Percentiles rank a stretch among this genome's conserved stretches.
phyloP scores from a whole-genome alignment of 805 yeast species.

The Wickerhamiella galacta region DNA sequence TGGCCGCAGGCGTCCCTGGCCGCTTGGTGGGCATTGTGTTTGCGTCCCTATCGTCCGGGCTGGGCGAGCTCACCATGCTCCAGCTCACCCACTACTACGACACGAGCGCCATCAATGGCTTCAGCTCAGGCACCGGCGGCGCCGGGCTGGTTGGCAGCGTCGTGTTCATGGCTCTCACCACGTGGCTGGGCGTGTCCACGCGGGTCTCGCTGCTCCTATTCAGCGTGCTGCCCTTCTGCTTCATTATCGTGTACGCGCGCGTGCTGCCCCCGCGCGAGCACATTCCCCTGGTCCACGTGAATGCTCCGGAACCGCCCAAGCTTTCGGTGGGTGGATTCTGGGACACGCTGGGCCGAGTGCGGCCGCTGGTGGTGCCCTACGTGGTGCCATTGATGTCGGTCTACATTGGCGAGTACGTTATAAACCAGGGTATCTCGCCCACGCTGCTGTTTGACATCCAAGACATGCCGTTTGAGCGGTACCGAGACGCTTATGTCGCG shows the following conservation, averaged over 20 bases:
- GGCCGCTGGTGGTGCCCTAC: conserved; percentile 27
- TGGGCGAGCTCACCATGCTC: conserved; percentile 80
- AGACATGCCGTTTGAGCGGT: conserved; percentile 48
- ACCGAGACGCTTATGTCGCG: conserved; percentile 77
- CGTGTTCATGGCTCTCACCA: conserved; percentile 52
- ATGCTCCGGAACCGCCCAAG: conserved; percentile 2
- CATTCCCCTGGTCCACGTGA: background rate
- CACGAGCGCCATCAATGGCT: conserved; percentile 53
- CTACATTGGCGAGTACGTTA: conserved; percentile 70
- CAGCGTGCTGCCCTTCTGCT: conserved; percentile 24
- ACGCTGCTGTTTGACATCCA: conserved; percentile 65
- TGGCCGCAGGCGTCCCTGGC: conserved; percentile 22
- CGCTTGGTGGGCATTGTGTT: conserved; percentile 53
- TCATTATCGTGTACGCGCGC: conserved; percentile 16
- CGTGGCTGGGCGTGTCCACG: conserved; percentile 42
- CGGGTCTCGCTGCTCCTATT: conserved; percentile 40
- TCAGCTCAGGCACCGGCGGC: conserved; percentile 91
- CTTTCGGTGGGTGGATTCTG: background rate
- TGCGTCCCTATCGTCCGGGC: conserved; percentile 73
- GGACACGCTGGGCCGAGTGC: conserved; percentile 15
- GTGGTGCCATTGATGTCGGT: conserved; percentile 78
- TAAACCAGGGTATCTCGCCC: conserved; percentile 85
- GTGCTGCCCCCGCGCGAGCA: conserved; percentile 19
- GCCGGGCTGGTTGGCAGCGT: conserved; percentile 79
- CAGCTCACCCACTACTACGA: conserved; percentile 70